Percentiles rank a stretch among this genome's conserved stretches.
Conservation (phyloP, 371 early-diverging fungal species). For the Encephalitozoon cuniculi region DNA sequence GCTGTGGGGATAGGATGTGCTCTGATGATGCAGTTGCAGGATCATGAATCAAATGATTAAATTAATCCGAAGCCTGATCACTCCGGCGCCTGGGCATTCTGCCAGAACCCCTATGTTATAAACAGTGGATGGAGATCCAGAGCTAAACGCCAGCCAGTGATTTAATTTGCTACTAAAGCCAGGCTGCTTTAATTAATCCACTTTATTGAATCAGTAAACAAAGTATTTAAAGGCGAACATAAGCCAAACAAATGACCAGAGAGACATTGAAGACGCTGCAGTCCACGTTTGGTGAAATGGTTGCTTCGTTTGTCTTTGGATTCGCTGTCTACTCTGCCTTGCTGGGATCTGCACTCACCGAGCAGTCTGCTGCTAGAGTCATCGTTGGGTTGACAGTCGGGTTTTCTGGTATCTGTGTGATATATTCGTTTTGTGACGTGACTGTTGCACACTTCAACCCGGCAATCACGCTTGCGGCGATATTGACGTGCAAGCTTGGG, state of each 20-base stretch:
- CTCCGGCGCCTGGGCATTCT: too few species aligned
- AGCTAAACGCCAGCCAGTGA: neutral
- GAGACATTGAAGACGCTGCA: conserved; percentile 5
- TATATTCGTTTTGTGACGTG: conserved; percentile 69
- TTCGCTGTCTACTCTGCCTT: conserved; percentile 57
- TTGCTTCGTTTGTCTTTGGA: conserved; percentile 56
- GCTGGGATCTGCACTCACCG: conserved; percentile 20
- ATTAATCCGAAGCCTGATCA: neutral
- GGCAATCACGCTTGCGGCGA: conserved; percentile 67
- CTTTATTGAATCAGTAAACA: neutral
- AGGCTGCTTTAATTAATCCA: neutral
- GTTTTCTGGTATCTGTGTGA: conserved; percentile 64
- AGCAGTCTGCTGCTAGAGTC: conserved; percentile 59
- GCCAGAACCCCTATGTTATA: too few species aligned
- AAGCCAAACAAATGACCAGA: conserved; percentile 6
- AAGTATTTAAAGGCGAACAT: neutral
- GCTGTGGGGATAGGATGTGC: neutral
- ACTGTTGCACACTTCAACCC: conserved; percentile 65
- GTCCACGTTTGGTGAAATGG: conserved; percentile 52
- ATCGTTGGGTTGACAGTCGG: conserved; percentile 64
- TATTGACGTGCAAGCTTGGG: conserved; percentile 64
- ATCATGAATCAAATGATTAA: neutral
- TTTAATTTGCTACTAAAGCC: neutral
- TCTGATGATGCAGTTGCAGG: neutral
- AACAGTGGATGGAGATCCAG: too few species aligned